Evolutionary conservation across 495 filamentous ascomycete species (phyloP), one percentile per base, ranked within the genome.

Genomic region (Talaromyces adpressus): DNA sequence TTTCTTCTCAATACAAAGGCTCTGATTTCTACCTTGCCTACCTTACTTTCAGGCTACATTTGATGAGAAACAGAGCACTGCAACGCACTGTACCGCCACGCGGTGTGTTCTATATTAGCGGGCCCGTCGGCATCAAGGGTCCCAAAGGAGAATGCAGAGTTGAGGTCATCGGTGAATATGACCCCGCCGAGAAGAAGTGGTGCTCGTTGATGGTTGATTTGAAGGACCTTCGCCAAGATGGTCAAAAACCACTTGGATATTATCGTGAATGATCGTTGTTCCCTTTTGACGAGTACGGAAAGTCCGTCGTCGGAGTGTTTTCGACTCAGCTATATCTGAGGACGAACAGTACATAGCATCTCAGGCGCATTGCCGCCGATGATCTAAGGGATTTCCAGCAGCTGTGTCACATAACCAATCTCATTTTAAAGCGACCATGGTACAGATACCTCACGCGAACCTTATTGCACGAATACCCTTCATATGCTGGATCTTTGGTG

Each of bases 91-190:
- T 82, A 27, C 81, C 86, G 39, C 86, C 83, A 9, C 81, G 86
- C 25, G 91, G 91, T 2, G 81, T 80, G 25, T 82, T 93, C 58
- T 71, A 82, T 16, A 77, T 93, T 22, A 74, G 73, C 20, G 91
- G 91, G 0, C 74, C 90, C 2, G 82, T 95, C 0, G 87, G 88
- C 60, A 56, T 93, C 1, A 76, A 80, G 30, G 85, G 88, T 1
- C 69, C 82, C 0, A 82, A 76, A 57, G 87, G 81, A 3, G 78
- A 77, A 64, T 78, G 82, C 62, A 79, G 83, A 16, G 68, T 88
- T 59, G 85, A 88, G 69, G 83, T 88, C 2, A 69, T 69, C 23
- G 85, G 81, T 41, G 80, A 79, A 39, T 90, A 87, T 71, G 83
- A 90, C 68, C 84, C 86, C 14, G 73, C 69, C n/a, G 70, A 75